These are phyloP conservation scores for Trametes cinnabarina DNA, from an alignment of 768 basidiomycete genomes.

Conservation along the genomic window DNA sequence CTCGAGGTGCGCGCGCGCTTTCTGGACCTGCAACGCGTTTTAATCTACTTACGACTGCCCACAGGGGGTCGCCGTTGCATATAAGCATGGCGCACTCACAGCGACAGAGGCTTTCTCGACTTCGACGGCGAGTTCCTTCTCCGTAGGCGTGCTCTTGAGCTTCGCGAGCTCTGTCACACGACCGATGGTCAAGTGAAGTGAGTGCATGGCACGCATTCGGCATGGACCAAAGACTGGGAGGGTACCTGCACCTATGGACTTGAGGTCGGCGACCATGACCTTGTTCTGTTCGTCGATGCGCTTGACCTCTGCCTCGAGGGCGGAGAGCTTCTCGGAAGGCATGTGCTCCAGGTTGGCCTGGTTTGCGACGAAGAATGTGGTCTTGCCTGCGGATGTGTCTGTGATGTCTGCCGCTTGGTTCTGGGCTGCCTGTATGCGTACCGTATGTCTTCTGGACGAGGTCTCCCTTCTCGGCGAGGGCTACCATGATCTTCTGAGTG, in stretches of 20 bases:
- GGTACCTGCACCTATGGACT: slow-evolving; percentile 46
- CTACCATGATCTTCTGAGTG: slow-evolving; percentile 78
- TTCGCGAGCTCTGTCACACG: slow-evolving; percentile 56
- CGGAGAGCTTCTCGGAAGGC: slow-evolving; percentile 56
- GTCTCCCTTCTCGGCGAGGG: slow-evolving; percentile 82
- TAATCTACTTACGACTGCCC: neutral
- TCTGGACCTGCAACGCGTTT: slow-evolving; percentile 42
- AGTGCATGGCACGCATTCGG: neutral
- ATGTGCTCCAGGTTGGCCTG: slow-evolving; percentile 70
- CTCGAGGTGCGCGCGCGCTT: slow-evolving; percentile 48
- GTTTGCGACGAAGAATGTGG: slow-evolving; percentile 83
- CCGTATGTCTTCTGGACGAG: slow-evolving; percentile 85
- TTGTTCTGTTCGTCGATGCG: slow-evolving; percentile 61
- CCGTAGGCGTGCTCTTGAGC: slow-evolving; percentile 65
- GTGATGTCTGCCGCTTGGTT: too few species aligned
- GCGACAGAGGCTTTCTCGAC: slow-evolving; percentile 49
- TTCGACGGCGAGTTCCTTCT: slow-evolving; percentile 57
- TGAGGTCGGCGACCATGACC: slow-evolving; percentile 47
- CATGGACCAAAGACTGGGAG: too few species aligned
- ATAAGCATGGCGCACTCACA: slow-evolving; percentile 40
- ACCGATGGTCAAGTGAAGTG: neutral
- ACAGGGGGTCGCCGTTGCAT: neutral
- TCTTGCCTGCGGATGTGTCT: slow-evolving; percentile 57
- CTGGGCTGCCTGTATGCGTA: slow-evolving; percentile 32
- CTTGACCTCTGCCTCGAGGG: slow-evolving; percentile 59